Evolutionary conservation across 805 yeast genomes (phyloP).

Genomic region (Tetrapisispora namnaoensis): DNA sequence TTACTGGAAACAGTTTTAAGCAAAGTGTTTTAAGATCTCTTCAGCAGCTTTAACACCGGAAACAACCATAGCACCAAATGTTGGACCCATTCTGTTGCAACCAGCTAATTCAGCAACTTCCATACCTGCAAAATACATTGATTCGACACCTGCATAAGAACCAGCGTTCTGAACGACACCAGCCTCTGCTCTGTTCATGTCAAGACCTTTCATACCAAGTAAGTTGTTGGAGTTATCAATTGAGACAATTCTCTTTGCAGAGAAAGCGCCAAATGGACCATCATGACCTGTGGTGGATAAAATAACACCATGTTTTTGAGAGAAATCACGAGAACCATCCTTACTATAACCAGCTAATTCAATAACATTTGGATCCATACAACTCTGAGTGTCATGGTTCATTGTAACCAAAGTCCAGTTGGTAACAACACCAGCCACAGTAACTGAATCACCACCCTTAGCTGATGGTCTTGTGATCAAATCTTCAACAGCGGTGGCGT

Average conservation of each 20-base stretch:
- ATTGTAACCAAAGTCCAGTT: slow-evolving; percentile 73
- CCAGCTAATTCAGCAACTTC: slow-evolving; percentile 72
- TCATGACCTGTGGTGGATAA: slow-evolving; percentile 73
- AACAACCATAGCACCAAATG: slow-evolving; percentile 73
- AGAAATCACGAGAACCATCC: slow-evolving; percentile 30
- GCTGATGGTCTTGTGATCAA: slow-evolving; percentile 60
- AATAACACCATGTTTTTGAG: slow-evolving; percentile 37
- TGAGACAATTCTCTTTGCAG: slow-evolving; percentile 56
- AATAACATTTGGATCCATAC: slow-evolving; percentile 78
- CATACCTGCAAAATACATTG: slow-evolving; percentile 49
- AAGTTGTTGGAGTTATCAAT: slow-evolving; percentile 39
- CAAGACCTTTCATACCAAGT: slow-evolving; percentile 69
- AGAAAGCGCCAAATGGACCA: slow-evolving; percentile 76
- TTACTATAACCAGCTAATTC: slow-evolving; percentile 35
- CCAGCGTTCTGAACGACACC: slow-evolving; percentile 63
- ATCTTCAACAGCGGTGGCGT: slow-evolving; percentile 75
- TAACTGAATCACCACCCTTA: slow-evolving; percentile 39
- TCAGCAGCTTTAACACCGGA: slow-evolving; percentile 77
- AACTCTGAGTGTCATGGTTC: slow-evolving; percentile 67
- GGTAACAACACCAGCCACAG: slow-evolving; percentile 72
- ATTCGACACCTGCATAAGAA: slow-evolving; percentile 22
- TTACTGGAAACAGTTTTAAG: slow-evolving; percentile 2
- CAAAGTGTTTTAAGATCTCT: slow-evolving; percentile 27
- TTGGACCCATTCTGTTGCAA: slow-evolving; percentile 75
- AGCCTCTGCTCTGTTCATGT: slow-evolving; percentile 71